These are phyloP conservation scores for Hymenoscyphus linearis DNA, from an alignment of 2,329 filamentous ascomycete genomes.

Conservation along the genomic window DNA sequence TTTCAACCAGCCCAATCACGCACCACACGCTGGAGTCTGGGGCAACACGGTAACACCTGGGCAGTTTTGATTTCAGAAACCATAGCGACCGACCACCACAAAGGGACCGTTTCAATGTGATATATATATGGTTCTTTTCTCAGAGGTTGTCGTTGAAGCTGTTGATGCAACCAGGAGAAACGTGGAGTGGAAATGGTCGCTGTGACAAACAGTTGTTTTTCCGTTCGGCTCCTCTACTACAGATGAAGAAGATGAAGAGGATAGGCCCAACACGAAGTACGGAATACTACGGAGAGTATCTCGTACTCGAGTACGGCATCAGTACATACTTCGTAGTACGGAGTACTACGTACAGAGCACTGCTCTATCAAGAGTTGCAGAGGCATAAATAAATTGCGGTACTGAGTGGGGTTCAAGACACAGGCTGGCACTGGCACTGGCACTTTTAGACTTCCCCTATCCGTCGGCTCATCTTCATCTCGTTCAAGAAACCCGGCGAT, in stretches of 20 bases:
- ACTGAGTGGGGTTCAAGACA: not conserved
- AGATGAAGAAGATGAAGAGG: not conserved
- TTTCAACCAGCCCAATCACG: not conserved
- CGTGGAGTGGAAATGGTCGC: not conserved
- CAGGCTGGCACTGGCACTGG: no score
- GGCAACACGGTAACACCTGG: no score
- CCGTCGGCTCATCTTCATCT: not conserved
- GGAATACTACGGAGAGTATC: no score
- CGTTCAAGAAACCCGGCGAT: not conserved
- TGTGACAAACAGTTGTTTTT: not conserved
- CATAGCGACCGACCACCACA: not conserved
- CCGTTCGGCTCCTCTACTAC: not conserved
- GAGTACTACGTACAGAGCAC: no score
- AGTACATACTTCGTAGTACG: not conserved
- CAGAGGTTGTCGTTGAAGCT: not conserved
- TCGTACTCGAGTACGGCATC: no score
- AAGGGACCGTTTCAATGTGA: no score
- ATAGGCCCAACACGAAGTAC: no score
- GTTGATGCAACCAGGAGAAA: not conserved
- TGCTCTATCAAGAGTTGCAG: not conserved
- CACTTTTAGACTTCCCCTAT: not conserved
- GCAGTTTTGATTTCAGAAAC: not conserved
- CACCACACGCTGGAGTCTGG: not conserved
- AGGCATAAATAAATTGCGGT: not conserved
- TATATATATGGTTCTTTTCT: no score